Evolutionary conservation across 768 basidiomycete genomes (phyloP), one percentile per base, ranked within the genome.

Genomic region (Termitomyces bulborhizus): DNA sequence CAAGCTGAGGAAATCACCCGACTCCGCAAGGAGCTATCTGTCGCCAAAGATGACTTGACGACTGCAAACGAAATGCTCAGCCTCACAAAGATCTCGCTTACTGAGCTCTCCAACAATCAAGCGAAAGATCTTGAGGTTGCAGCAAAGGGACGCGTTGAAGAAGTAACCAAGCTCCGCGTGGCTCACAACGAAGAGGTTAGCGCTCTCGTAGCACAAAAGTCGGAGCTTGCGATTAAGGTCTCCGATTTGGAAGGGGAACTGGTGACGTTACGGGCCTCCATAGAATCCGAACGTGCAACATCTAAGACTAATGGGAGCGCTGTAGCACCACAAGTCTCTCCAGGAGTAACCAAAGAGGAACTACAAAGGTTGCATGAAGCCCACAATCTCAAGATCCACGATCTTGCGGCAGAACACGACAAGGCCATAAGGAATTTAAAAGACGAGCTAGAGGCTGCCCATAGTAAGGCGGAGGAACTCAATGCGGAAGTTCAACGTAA

Each of bases 191-290:
- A 77, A 55, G 87, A 90, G 68, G 69, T 88, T 48, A 66, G 71
- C 34, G 66, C 72, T 3, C 68, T 90, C 32, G 78, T 73, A 18
- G 72, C 72, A 27, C 80, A 88, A 67, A 90, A 88, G 64, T 75
- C 80, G 6, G 83, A 83, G 61, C 73, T 90, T 26, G 66, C 81
- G 36, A 69, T 81, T 39, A 79, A 71, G 58, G 73, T 91, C 37
- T 86, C 86, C 18, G 90, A 92, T 66, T 66, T 90, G 57, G 85
- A 92, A 68, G 88, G 88, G 39, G 91, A 93, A 65, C 68, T 90
- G 43, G 78, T 83, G 16, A 89, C 82, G 36, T 66, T 78, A 39
- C 85, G 72, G 65, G 86, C 88, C 9, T 69, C 79, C 6, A 59
- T 83, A 11, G 76, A 75, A 18, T 73, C 78, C 8, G 80, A 80